Evolutionary conservation across 345 rosid genomes (phyloP), one percentile per base, ranked within the genome.

Genomic region (Eutrema yunnanense): DNA sequence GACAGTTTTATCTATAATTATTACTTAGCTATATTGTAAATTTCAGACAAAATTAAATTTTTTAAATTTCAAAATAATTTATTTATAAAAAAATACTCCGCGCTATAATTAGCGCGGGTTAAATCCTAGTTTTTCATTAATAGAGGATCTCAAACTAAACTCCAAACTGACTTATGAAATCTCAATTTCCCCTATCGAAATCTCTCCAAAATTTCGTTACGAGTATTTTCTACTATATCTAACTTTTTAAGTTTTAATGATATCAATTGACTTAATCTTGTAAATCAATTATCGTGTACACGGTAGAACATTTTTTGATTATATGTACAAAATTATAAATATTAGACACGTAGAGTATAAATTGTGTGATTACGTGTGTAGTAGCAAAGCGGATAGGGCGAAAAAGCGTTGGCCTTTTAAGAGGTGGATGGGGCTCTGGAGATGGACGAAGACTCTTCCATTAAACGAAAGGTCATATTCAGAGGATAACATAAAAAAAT

Each of bases 391-490:
- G 6, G 50, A 60, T 60, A 75, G 66, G 40, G 75, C 38, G 48
- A 55, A 51, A 8, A 46, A 48, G 61, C 27, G n/a, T 61, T 76
- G 79, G 54, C 79, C 75, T 62, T 76, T 76, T 55, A 70, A 34
- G 71, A 26, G 71, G 38, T 76, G 8, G 57, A 68, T 69, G 74
- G 58, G 79, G 43, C 44, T 60, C 1, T 44, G 41, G n/a, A 44
- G 51, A 48, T 54, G 60, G 42, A 26, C 27, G 19, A 37, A 33
- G 49, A 13, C 73, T 51, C 71, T 70, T 70, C 53, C 30, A 12
- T 38, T 46, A 12, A 16, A 12, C 75, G 71, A 76, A 76, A 76
- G 79, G 79, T 76, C 79, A 69, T 54, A 51, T 52, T 27, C 30
- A 32, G 14, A 53, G 6, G 69, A 68, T 75, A 61, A 51, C 64